A percentile compares a stretch with the other conserved stretches of the same genome.
Conservation (phyloP, 225 moss, liverwort and hornwort species). For the Pseudisothecium myosuroides region DNA sequence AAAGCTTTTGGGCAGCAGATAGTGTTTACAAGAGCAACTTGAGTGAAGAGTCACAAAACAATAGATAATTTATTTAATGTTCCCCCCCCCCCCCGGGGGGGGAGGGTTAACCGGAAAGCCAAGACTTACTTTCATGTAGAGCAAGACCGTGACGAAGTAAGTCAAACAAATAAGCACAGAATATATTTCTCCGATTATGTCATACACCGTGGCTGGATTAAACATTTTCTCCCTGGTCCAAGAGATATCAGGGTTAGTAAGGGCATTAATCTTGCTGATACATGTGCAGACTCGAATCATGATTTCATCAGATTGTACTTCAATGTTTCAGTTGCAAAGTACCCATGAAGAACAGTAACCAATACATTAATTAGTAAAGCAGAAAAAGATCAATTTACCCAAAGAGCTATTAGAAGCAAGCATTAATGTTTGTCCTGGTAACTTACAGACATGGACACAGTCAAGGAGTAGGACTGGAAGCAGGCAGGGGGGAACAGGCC, state of each 20-base stretch:
- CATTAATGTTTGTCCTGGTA: not conserved
- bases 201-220: slow-evolving; percentile 49
- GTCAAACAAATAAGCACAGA: slow-evolving; percentile 37
- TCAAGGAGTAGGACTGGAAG: not conserved
- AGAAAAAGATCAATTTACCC: not conserved
- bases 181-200: slow-evolving; percentile 52
- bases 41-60: not conserved
- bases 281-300: not conserved
- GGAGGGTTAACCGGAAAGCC: not conserved
- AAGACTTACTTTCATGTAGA: slow-evolving; percentile 50
- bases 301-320: not conserved
- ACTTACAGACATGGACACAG: not conserved
- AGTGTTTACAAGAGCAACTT: not conserved
- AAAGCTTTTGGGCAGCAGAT: not conserved
- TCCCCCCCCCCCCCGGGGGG: not conserved
- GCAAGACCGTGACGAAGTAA: slow-evolving; percentile 27
- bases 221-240: slow-evolving; percentile 39
- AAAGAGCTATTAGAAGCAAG: not conserved
- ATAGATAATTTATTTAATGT: not conserved
- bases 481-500: not conserved
- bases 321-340: not conserved
- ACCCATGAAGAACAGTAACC: not conserved
- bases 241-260: not conserved
- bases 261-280: not conserved
- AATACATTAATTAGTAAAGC: not conserved